These are phyloP conservation scores for Allium fistulosum DNA, from an alignment of 106 monocot genomes.

Conservation along the genomic window DNA sequence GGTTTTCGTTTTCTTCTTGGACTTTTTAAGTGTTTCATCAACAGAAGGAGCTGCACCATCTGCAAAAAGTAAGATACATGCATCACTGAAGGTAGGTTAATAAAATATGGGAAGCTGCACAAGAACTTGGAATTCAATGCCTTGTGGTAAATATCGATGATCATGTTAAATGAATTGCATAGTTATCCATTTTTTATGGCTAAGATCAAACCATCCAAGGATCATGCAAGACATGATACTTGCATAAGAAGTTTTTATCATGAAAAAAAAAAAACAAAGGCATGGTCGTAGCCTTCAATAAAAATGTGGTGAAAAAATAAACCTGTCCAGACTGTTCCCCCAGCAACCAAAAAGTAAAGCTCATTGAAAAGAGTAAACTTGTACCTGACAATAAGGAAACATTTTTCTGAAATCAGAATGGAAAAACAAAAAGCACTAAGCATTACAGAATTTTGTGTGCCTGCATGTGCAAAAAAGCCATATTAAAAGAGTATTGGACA, in stretches of 20 bases:
- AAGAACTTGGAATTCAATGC: no score
- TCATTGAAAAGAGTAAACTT: conserved; percentile 98
- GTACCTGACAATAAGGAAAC: conserved; percentile 52
- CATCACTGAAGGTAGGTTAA: no score
- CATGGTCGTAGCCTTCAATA: no score
- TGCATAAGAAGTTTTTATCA: not conserved
- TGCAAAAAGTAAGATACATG: conserved; percentile 15
- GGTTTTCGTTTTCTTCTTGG: conserved; percentile 31
- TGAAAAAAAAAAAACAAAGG: not conserved
- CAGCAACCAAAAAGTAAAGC: conserved; percentile 97
- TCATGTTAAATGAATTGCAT: no score
- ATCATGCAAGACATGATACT: no score
- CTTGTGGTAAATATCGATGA: no score
- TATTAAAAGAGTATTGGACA: no score
- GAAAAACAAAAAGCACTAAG: not conserved
- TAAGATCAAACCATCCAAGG: no score
- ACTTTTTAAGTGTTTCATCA: conserved; percentile 26
- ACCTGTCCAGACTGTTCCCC: conserved; percentile 99
- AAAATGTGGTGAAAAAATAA: not conserved
- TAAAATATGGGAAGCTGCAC: no score
- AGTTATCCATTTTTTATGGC: no score
- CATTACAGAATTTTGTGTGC: not conserved
- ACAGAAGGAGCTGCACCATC: conserved; percentile 62
- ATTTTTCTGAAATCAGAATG: not conserved
- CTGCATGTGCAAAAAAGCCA: no score